Conservation (phyloP, 164 flowering plant species). For the Vitis cinerea region DNA sequence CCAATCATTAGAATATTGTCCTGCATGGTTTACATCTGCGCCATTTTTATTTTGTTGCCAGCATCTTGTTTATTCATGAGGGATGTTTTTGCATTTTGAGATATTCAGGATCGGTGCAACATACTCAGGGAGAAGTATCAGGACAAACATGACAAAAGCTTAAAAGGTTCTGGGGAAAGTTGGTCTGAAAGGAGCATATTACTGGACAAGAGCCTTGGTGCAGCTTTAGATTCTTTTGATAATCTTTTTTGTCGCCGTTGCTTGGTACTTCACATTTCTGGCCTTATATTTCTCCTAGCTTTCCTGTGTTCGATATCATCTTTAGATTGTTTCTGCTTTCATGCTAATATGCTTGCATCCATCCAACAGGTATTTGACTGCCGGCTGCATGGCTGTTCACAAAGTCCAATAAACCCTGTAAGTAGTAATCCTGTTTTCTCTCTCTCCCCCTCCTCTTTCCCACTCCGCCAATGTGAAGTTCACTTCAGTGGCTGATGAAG, state of each 20-base stretch:
- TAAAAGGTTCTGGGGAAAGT: conserved; percentile 30
- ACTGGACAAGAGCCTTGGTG: conserved; percentile 70
- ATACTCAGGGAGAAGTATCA: conserved; percentile 44
- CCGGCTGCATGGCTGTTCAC: conserved; percentile 96
- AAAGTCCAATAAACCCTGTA: conserved; percentile 69
- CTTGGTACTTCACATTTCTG: conserved; percentile 51
- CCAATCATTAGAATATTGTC: background rate
- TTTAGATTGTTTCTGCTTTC: conserved; percentile 1
- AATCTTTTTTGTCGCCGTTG: conserved; percentile 98
- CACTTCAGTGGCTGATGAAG: conserved; percentile 11
- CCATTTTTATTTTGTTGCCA: background rate
- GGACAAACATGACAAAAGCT: conserved; percentile 19
- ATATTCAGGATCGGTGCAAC: conserved; percentile 69
- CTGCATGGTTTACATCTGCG: background rate
- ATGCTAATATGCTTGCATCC: conserved; percentile 15
- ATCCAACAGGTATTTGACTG: conserved; percentile 83
- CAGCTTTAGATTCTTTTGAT: conserved; percentile 92
- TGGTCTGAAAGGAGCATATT: conserved; percentile 32
- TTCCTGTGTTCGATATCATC: background rate
- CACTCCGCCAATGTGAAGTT: background rate
- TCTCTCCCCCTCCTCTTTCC: background rate
- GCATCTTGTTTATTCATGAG: conserved; percentile 5
- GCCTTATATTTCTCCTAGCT: conserved; percentile 1
- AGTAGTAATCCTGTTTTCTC: conserved; percentile 22
- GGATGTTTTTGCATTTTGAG: conserved; percentile 8